A percentile compares a stretch with the other conserved stretches of the same genome.
These are phyloP conservation scores for Calocybe indica DNA, from an alignment of 768 basidiomycete species.

Conservation along the genomic window DNA sequence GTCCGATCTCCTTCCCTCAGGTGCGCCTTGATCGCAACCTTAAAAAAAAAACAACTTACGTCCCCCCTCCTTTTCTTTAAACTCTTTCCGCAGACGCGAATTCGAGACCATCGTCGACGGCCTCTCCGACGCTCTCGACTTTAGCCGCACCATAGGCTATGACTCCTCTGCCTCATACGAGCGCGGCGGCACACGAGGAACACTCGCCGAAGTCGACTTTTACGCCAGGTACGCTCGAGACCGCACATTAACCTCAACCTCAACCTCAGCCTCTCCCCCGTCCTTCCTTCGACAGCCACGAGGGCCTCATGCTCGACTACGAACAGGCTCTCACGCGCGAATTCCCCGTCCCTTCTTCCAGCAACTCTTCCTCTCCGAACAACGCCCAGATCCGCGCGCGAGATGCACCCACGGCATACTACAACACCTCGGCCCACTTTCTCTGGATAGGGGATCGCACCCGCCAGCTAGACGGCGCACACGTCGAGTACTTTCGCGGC, in stretches of 20 bases:
- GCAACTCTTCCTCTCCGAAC: constrained; percentile 8
- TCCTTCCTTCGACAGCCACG: constrained; percentile 51
- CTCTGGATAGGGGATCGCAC: constrained; percentile 98
- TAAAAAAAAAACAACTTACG: no score
- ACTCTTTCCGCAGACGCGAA: constrained; percentile 44
- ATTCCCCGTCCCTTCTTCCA: constrained; percentile 35
- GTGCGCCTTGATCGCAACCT: constrained; percentile 28
- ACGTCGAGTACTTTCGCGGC: constrained; percentile 92
- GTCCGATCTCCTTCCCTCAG: constrained; percentile 77
- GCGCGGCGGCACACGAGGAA: constrained; percentile 62
- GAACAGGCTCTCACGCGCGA: constrained; percentile 87
- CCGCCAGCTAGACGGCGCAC: constrained; percentile 84
- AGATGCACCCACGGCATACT: constrained; percentile 38
- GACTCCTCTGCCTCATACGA: constrained; percentile 59
- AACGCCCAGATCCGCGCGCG: constrained; percentile 3
- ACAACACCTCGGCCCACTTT: constrained; percentile 93
- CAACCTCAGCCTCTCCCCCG: not conserved
- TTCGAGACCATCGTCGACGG: constrained; percentile 83
- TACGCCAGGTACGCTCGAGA: constrained; percentile 67
- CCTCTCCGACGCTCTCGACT: constrained; percentile 88
- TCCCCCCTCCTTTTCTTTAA: not conserved
- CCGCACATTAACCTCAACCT: not conserved
- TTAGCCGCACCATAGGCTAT: constrained; percentile 83
- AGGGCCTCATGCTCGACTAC: constrained; percentile 88
- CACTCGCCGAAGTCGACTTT: constrained; percentile 86